Evolutionary conservation across 164 flowering plant species (phyloP), one percentile per base, ranked within the genome.

Genomic region (Macadamia tetraphylla): DNA sequence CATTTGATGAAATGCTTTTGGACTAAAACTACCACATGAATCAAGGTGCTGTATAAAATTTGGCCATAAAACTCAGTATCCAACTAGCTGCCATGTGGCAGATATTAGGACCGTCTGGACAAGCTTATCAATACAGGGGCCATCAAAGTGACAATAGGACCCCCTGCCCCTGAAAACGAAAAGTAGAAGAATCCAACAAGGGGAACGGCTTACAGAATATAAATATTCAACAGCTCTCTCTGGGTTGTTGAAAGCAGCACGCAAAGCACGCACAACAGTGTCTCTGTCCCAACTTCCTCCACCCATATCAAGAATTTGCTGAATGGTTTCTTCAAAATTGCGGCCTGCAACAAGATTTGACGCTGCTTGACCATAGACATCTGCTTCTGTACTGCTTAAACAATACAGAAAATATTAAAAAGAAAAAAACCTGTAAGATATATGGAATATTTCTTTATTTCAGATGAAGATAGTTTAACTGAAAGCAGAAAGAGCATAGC

Each of bases 201-300:
- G 46, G 31, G 57, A 40, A 17, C 12, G 12, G 60, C 95, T 76
- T 78, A 94, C 98, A 49, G 98, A 83, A 77, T 89, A 94, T 23
- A 94, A 74, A 76, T 94, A 92, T 67, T 94, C 98, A 73, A 94
- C 88, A 68, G 98, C 99, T 77, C 97, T 87, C 79, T 92, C 99
- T 10, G 99, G 99, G 59, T 94, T 94, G 74, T 94, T 94, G 67
- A 48, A 94, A 15, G 99, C 98, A 72, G 98, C 99, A 71, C 98
- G 97, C 62, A 92, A 84, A 68, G 98, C 97, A 68, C 94, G 95
- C 35, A 88, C 73, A 76, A 92, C 95, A 17, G 86, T 92, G 46
- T 88, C 97, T 68, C 94, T 86, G 59, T 94, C 98, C 98, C 98
- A 94, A 51, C 74, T 87, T 18, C 98, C 98, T 46, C 97, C 98